Percentiles rank a stretch among this genome's conserved stretches.
These are phyloP conservation scores for Marasmius oreades DNA, from an alignment of 1,284 basidiomycete species.

Conservation along the genomic window DNA sequence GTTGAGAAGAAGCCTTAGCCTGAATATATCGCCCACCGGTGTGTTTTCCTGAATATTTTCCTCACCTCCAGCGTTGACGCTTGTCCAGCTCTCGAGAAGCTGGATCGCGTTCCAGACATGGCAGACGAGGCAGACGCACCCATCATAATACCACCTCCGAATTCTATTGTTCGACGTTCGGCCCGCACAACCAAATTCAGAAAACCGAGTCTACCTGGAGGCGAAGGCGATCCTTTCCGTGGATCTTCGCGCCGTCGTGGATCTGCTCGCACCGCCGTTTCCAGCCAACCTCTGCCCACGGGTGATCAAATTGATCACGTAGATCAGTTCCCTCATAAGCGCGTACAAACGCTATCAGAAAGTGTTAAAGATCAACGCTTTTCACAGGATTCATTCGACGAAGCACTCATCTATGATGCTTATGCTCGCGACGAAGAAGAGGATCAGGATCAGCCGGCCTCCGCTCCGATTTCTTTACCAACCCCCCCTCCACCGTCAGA, in stretches of 20 bases:
- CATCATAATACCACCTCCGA: slow-evolving; percentile 85
- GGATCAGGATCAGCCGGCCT: slow-evolving; percentile 20
- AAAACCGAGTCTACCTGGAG: slow-evolving; percentile 76
- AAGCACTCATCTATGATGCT: slow-evolving; percentile 78
- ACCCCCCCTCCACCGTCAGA: slow-evolving; percentile 30
- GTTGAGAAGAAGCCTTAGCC: slow-evolving; percentile 83
- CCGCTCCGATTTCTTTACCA: slow-evolving; percentile 24
- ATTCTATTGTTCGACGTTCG: slow-evolving; percentile 86
- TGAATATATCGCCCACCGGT: slow-evolving; percentile 85
- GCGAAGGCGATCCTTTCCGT: slow-evolving; percentile 81
- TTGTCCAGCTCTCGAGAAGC: slow-evolving; percentile 54
- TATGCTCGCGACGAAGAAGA: slow-evolving; percentile 61
- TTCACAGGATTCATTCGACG: slow-evolving; percentile 73
- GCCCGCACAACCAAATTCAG: slow-evolving; percentile 90
- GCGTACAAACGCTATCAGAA: slow-evolving; percentile 35
- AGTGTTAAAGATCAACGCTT: slow-evolving; percentile 31
- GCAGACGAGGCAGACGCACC: slow-evolving; percentile 83
- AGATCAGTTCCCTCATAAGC: slow-evolving; percentile 22
- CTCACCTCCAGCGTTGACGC: slow-evolving; percentile 8
- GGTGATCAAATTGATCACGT: slow-evolving; percentile 59
- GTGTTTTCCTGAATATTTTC: slow-evolving; percentile 33
- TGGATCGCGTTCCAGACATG: slow-evolving; percentile 63
- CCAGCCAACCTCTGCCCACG: slow-evolving; percentile 64
- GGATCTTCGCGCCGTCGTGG: slow-evolving; percentile 48
- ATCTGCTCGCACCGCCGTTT: slow-evolving; percentile 39